Conservation (phyloP, 768 basidiomycete species). For the Suillus subluteus region DNA sequence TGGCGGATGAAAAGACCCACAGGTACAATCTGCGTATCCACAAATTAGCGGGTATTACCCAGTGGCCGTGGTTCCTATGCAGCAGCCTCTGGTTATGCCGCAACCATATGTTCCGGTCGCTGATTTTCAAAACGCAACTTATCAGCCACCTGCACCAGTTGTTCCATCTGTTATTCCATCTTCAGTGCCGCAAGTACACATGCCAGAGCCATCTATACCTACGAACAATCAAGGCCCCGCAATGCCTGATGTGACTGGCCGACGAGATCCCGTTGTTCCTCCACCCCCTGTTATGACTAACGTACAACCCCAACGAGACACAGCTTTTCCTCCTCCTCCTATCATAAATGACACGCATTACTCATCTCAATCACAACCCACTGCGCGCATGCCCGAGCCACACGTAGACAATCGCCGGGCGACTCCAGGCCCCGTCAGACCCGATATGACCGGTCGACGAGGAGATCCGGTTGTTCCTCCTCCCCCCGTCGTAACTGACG, state of each 20-base stretch:
- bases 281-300: not conserved
- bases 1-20: constrained; percentile 24
- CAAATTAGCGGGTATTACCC: constrained; percentile 29
- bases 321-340: constrained; percentile 4
- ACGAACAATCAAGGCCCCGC: constrained; percentile 14
- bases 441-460: constrained; percentile 15
- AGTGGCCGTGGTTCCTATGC: constrained; percentile 26
- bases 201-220: constrained; percentile 19
- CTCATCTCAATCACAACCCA: constrained; percentile 1
- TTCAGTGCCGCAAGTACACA: constrained; percentile 8
- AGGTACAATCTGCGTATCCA: constrained; percentile 27
- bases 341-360: not conserved
- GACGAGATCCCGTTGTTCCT: not conserved
- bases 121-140: constrained; percentile 19
- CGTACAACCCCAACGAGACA: not conserved
- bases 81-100: constrained; percentile 35
- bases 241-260: constrained; percentile 6
- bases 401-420: not conserved
- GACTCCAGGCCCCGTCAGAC: constrained; percentile 18
- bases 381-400: constrained; percentile 27
- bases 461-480: constrained; percentile 20
- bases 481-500: constrained; percentile 22
- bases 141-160: constrained; percentile 16
- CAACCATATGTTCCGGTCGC: constrained; percentile 31
- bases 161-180: constrained; percentile 18